Evolutionary conservation across 345 rosid species (phyloP), one percentile per base, ranked within the genome.

Genomic region (Acer saccharum): DNA sequence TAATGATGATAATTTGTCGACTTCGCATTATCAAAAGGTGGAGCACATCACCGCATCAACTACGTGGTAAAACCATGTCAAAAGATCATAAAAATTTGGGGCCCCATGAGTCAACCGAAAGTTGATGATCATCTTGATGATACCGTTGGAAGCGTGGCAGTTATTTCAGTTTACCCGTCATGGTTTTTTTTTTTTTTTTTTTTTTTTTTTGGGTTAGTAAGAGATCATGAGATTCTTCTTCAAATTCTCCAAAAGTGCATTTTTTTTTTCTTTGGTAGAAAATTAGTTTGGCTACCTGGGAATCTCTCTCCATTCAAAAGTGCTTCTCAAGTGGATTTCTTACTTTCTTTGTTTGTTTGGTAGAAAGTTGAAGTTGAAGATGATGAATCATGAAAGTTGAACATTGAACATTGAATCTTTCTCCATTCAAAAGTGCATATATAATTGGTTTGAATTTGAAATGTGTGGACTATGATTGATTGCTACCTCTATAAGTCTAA

Each of bases 131-230:
- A 60, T 21, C 4, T 25, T 54, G 54, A 52, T 54, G 54, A 52
- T 69, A 52, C 71, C 74, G 77, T 67, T 68, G 67, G 66, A 55
- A 62, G 68, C 35, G 52, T 77, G 88, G 77, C 79, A 83, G 89
- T 86, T 83, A 79, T 79, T 86, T 79, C 75, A 7, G 88, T 79
- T 83, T 69, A 61, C 63, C 32, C 54, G 77, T 43, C 82, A 32
- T 14, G n/a, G 35, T 69, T 27, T 65, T 35, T 0, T 43, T 43
- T 43, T 43, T 43, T 8, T 29, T 29, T 29, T 29, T 29, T 27
- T 27, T 27, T 25, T 25, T 25, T 25, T 25, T 0, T 25, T 0
- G 25, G 10, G 58, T 10, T 0, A 61, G 27, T 13, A 3, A 65
- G 39, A 65, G 18, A 4, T 13, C 4, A 65, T 14, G 43, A 9